Conservation (phyloP, 2,329 filamentous ascomycete genomes). For the Trichoderma pleuroti region DNA sequence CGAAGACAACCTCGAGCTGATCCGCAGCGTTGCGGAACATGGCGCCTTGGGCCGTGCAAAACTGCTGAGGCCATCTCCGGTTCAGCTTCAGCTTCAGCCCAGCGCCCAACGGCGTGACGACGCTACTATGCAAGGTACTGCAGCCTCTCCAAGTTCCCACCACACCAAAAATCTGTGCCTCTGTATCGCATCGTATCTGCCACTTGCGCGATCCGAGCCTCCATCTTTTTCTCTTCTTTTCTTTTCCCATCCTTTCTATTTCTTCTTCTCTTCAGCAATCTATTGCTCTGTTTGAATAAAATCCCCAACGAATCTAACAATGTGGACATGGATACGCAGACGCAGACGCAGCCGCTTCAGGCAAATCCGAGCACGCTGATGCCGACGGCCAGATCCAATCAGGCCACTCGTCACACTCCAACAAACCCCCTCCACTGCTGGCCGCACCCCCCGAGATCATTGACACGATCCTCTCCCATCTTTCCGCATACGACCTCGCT, state of each 20-base stretch:
- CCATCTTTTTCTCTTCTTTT: neutral
- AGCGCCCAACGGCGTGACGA: constrained; percentile 9
- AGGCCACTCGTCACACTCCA: neutral
- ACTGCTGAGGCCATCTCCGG: constrained; percentile 1
- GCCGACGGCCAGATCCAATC: neutral
- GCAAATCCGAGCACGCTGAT: neutral
- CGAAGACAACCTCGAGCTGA: constrained; percentile 32
- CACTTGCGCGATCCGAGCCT: neutral
- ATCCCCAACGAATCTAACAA: neutral
- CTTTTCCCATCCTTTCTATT: neutral
- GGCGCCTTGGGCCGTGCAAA: constrained; percentile 10
- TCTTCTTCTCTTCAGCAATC: neutral
- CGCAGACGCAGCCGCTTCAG: neutral
- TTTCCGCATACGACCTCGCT: constrained; percentile 63
- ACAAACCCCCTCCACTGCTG: constrained; percentile 37
- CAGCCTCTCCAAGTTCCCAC: constrained; percentile 1
- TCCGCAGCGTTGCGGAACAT: constrained; percentile 29
- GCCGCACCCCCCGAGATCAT: constrained; percentile 72
- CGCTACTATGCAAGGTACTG: constrained; percentile 16
- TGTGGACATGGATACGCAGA: neutral
- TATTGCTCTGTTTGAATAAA: neutral
- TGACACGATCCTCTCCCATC: constrained; percentile 63
- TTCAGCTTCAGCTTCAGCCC: neutral
- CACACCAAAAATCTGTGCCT: neutral
- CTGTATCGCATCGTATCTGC: neutral